Evolutionary conservation across 1,284 basidiomycete species (phyloP), one percentile per base, ranked within the genome.

Genomic region (Ceratorhiza oryzae-sativae): DNA sequence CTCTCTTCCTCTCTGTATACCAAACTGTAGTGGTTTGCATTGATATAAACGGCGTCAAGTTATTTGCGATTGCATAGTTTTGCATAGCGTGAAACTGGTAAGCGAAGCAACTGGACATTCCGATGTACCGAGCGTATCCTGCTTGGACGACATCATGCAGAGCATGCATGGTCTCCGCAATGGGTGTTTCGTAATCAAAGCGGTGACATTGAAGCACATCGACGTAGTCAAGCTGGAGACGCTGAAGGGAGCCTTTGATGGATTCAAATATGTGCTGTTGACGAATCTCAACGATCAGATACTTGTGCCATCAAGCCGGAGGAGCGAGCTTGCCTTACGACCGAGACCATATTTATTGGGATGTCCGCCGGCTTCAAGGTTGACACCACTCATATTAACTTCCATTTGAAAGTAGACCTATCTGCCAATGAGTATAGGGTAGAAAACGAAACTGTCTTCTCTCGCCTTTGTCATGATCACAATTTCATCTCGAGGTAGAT

Each of bases 101-200:
- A 13, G 70, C 73, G 46, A 72, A 68, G 25, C 65, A 72, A 5
- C 63, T 72, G 45, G 75, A 77, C 82, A 82, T 82, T 73, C 83
- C 83, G 60, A 84, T 80, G 78, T 84, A 84, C 25, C 82, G 76
- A 13, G 79, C 83, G 59, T 78, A 78, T 32, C 83, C 83, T 0
- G 75, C 74, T 75, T 82, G 76, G 49, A 82, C 81, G 23, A 84
- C 79, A 67, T 84, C 82, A 74, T 45, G 42, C 6, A 45, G 18
- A 4, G 42, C 42, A 12, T 45, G 42, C 15, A 45, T 45, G 18
- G 42, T 81, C 75, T 80, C 79, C 62, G 80, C 79, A 62, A 83
- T 81, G 0, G 81, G 80, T 0, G 81, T 82, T 32, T 82, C 79
- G 39, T 76, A 71, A 72, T 83, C 82, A 75, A 82, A 83, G 46